Evolutionary conservation across 2,329 filamentous ascomycete genomes (phyloP).

Genomic region (Cytospora leucostoma): DNA sequence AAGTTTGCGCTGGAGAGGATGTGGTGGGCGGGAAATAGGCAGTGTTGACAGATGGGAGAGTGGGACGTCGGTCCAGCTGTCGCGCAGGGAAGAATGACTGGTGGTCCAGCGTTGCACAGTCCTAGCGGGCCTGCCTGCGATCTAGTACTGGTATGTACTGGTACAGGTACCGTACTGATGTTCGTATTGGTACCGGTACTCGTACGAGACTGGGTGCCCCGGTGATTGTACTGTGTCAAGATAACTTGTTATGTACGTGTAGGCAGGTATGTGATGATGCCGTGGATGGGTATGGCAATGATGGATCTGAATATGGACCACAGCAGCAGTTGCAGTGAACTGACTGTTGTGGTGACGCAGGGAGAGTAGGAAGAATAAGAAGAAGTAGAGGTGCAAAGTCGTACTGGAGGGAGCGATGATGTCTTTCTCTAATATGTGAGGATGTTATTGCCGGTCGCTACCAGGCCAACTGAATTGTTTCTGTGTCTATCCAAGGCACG

Average conservation of each 20-base stretch:
- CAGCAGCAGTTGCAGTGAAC: no score
- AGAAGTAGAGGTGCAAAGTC: neutral
- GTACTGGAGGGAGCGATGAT: slow-evolving; percentile 21
- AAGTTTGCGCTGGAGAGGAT: slow-evolving; percentile 2
- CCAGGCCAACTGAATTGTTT: slow-evolving; percentile 6
- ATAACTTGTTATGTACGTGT: no score
- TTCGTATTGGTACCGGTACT: no score
- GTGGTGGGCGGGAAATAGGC: slow-evolving; percentile 4
- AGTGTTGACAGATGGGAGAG: slow-evolving; percentile 20
- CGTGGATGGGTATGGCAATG: no score
- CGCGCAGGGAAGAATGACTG: slow-evolving; percentile 10
- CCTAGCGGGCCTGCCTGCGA: slow-evolving; percentile 22
- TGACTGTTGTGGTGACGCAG: no score
- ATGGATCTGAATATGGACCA: no score
- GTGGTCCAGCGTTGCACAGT: slow-evolving; percentile 26
- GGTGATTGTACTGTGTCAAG: no score
- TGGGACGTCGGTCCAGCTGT: slow-evolving; percentile 9
- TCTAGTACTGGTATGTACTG: neutral
- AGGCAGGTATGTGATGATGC: no score
- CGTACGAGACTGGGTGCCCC: no score
- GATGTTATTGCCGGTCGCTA: slow-evolving; percentile 22
- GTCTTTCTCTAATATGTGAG: slow-evolving; percentile 24
- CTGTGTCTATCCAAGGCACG: slow-evolving; percentile 11
- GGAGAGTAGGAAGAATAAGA: slow-evolving; percentile 1
- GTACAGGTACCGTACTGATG: neutral